Evolutionary conservation across 2,329 filamentous ascomycete species (phyloP), one percentile per base, ranked within the genome.

Genomic region (Fusarium musae): DNA sequence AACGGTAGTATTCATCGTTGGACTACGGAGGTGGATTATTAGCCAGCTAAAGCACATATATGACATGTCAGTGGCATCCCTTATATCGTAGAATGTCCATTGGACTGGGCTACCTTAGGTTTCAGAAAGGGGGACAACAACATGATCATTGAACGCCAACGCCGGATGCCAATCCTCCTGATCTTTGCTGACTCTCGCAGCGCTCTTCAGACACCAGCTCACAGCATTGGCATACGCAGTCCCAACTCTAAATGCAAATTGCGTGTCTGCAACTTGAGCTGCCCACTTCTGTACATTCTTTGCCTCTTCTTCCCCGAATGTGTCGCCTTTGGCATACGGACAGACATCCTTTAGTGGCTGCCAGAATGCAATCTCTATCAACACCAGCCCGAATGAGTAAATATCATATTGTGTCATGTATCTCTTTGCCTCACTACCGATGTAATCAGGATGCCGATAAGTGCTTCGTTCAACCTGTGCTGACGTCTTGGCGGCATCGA

Each of bases 91-190:
- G 26, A 26, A 5, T 26, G 26, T 26, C 26, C 26, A 4, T 26
- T 26, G 26, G 26, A 26, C 4, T 26, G 4, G 26, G 26, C 30
- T 12, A 32, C 30, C 30, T 32, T 32, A 32, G 12, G 30, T 32
- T 32, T 12, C 12, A 13, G 56, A 58, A 8, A 59, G 43, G 7
- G 56, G 58, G 0, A 54, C 58, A 9, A 61, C 19, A 0, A 56
- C 58, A 15, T 37, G n/a, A 2, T 61, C 58, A 0, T 61, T 36
- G 3, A 61, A 61, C 2, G 47, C 58, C 26, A 61, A 4, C 0
- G 58, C 58, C 30, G 47, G 58, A 16, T 56, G 47, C 58, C 58
- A 61, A 11, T 61, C 58, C n/a, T 56, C 47, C 3, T 56, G 37
- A 0, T 23, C 37, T 1, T 43, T 61, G 11, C 23, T 56, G 0